These are phyloP conservation scores for Ophiostoma piceae DNA, from an alignment of 2,329 filamentous ascomycete species.

Conservation along the genomic window DNA sequence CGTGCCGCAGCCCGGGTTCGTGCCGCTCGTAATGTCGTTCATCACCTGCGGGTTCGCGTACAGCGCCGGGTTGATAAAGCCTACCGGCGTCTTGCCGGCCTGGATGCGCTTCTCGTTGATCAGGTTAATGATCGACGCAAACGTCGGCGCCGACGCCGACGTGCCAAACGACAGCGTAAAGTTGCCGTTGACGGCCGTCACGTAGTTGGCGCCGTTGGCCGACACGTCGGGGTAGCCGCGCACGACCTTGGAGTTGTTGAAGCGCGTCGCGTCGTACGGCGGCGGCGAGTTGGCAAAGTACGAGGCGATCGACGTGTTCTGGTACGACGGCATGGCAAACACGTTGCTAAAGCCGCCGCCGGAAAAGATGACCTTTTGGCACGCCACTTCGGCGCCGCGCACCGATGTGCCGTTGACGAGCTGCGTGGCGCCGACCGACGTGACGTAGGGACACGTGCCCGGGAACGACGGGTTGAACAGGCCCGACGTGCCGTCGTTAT, in stretches of 20 bases:
- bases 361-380: background rate
- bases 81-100: constrained; percentile 40
- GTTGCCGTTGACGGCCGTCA: constrained; percentile 31
- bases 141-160: constrained; percentile 53
- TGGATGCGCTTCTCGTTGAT: constrained; percentile 57
- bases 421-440: constrained; percentile 38
- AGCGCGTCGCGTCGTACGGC: background rate
- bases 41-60: constrained; percentile 33
- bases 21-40: constrained; percentile 32
- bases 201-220: constrained; percentile 31
- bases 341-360: constrained; percentile 45
- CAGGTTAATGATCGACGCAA: constrained; percentile 54
- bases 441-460: constrained; percentile 44
- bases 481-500: constrained; percentile 28
- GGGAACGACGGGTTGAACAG: constrained; percentile 28
- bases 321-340: constrained; percentile 42
- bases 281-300: constrained; percentile 36
- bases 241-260: constrained; percentile 23
- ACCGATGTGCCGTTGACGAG: constrained; percentile 33
- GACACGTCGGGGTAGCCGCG: constrained; percentile 32
- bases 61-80: constrained; percentile 35
- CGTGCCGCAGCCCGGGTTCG: constrained; percentile 35
- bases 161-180: constrained; percentile 44
- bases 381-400: constrained; percentile 39
- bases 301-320: constrained; percentile 36